Conservation (phyloP, 805 yeast genomes). For the Maudiozyma serrabonitensis region DNA sequence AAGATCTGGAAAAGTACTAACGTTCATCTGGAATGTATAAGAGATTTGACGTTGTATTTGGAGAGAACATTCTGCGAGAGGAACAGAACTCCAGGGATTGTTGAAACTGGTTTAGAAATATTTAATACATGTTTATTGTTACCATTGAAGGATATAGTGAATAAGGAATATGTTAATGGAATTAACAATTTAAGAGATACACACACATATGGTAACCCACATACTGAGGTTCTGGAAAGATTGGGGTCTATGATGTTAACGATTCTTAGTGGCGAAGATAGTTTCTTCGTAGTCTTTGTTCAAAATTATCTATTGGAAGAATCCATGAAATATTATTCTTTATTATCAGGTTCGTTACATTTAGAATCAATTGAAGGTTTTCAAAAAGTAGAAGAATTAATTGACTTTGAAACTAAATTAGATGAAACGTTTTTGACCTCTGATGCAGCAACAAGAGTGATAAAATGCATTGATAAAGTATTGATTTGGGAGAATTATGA, state of each 20-base stretch:
- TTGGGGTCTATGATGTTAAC: constrained; percentile 64
- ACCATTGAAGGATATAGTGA: constrained; percentile 40
- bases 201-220: not conserved
- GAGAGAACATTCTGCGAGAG: constrained; percentile 79
- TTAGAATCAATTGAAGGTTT: constrained; percentile 49
- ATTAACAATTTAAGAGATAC: constrained; percentile 21
- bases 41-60: constrained; percentile 78
- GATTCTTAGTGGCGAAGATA: constrained; percentile 48
- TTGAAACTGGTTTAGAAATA: constrained; percentile 62
- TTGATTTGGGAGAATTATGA: constrained; percentile 16
- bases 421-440: constrained; percentile 13
- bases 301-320: constrained; percentile 53
- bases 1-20: constrained; percentile 60
- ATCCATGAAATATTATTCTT: constrained; percentile 47
- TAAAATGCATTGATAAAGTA: constrained; percentile 12
- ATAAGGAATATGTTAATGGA: constrained; percentile 32
- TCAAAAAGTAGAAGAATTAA: constrained; percentile 39
- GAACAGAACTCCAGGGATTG: constrained; percentile 48
- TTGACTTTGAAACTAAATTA: constrained; percentile 49
- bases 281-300: constrained; percentile 51
- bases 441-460: constrained; percentile 19
- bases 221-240: constrained; percentile 45
- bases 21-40: constrained; percentile 62
- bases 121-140: constrained; percentile 56
- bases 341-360: constrained; percentile 35